Base-by-base conservation (phyloP, 2,329 filamentous ascomycete species). In the Aspergillus hortae region DNA sequence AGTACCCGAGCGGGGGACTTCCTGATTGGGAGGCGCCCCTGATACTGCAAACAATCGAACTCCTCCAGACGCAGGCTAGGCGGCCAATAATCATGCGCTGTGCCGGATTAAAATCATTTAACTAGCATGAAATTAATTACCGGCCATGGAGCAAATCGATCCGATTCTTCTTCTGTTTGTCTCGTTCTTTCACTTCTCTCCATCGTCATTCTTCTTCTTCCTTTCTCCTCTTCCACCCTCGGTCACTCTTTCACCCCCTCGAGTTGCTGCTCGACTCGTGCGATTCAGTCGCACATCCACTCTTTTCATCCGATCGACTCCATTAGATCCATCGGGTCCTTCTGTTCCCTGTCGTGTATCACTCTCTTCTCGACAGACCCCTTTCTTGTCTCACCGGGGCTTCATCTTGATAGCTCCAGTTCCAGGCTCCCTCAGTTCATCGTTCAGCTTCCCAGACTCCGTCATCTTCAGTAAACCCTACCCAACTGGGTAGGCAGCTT, bases 281-380 rank as follows among this genome's bases (percentile, higher is more conserved):
- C 59, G 60, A 50, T 43, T 56, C n/a, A 35, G 42, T 61, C 54
- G 63, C 66, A 42, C 40, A 21, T 42, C 40, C 40, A 42, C 12
- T 42, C 40, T 42, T 42, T 42, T 17, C 64, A 59, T 51, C 65
- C 60, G 65, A 57, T 57, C 67, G 53, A 56, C 33, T 58, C 53
- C 58, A 23, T 19, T 19, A 4, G 3, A 3, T 19, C 25, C 5
- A 27, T 30, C 27, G 7, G 27, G 35, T 38, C 12, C 35, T 38
- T 38, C 12, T 12, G n/a, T 38, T 38, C 9, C 3, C 27, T 30
- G 27, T 30, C 27, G 27, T 30, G 27, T 6, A 30, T 30, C 27
- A 30, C 7, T 30, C 27, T 30, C 27, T 30, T 27, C 27, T 30
- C 27, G 27, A 30, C 27, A 30, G 27, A 10, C 27, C 27, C 27